Evolutionary conservation across 2,329 filamentous ascomycete species (phyloP), one percentile per base, ranked within the genome.

Genomic region (Aspergillus sp.): DNA sequence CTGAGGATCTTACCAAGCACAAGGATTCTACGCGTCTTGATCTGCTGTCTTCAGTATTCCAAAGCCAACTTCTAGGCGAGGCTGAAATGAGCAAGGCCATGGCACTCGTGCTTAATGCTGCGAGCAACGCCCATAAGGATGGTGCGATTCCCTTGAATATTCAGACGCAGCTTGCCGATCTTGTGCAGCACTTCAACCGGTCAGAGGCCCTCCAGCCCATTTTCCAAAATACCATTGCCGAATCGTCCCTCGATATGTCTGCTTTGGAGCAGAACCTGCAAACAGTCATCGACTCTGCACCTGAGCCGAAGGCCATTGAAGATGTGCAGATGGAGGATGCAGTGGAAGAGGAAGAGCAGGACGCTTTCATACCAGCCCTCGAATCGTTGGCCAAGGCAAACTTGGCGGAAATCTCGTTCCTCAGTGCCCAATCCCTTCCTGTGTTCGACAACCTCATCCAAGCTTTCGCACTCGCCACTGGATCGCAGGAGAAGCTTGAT

Each of bases 221-320:
- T n/a, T 79, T 93, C 48, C 76, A 81, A 50, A 74, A 74, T n/a
- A 78, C 83, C 3, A 77, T 91, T 34, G 73, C 80, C 33, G 79
- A 84, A 36, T 77, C 81, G 5, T 78, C 83, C 8, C 76, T 88
- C 49, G 84, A 93, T 57, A 78, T 93, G 40, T 80, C 88, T 50
- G 78, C 82, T 42, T 69, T 93, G 12, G 86, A 93, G 67, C 77
- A 87, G 68, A 84, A 81, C 55, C 73, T 94, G 19, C 83, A 87
- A 46, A 79, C 83, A 6, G 79, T 82, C 7, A 79, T 90, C 50
- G 78, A 83, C 36, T 77, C 78, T 56, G 64, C 77, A 40, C 63
- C 74, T 34, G 65, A 79, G 12, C 70, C 76, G n/a, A 71, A 73
- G 44, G 55, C 71, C 2, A 62, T 70, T 27, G 70, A 75, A 42